phyloP scores from a whole-genome alignment of 352 stramenopile species.

The Hyphochytrium catenoides region DNA sequence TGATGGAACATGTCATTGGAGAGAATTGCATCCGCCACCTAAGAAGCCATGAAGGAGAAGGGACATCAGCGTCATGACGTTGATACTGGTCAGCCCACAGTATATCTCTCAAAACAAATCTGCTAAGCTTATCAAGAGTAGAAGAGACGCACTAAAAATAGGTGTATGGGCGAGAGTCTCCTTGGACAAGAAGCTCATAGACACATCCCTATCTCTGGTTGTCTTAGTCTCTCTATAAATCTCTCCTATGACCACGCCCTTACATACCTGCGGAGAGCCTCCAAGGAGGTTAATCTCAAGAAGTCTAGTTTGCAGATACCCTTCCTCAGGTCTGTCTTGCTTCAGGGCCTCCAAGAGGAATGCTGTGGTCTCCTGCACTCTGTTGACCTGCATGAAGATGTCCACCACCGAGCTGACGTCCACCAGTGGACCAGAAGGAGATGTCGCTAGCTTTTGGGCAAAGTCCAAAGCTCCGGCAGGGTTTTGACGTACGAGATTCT shows the following conservation, averaged over 20 bases:
- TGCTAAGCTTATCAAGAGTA: no score
- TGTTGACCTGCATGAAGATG: conserved; percentile 97
- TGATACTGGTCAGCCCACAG: no score
- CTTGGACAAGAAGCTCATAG: no score
- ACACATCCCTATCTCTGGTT: no score
- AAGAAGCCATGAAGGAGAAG: no score
- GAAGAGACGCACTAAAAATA: no score
- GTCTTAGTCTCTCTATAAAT: no score
- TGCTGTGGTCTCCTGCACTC: conserved; percentile 96
- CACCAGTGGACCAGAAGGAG: conserved; percentile 78
- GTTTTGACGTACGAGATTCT: conserved; percentile 95
- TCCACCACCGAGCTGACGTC: conserved; percentile 97
- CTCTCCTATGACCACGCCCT: no score
- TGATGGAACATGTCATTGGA: conserved; percentile 98
- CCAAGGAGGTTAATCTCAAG: conserved; percentile 99
- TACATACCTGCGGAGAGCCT: conserved; percentile 88
- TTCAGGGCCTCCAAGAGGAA: conserved; percentile 98
- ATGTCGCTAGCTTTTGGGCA: conserved; percentile 89
- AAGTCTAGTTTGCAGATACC: conserved; percentile 96
- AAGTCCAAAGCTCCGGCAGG: conserved; percentile 91
- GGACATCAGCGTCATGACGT: no score
- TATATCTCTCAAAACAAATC: no score
- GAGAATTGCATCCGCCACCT: conserved; percentile 98
- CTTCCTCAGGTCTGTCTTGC: conserved; percentile 95
- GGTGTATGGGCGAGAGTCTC: no score